Evolutionary conservation across 208 protist genomes (phyloP), one percentile per base, ranked within the genome.

Genomic region (Angomonas desouzai): DNA sequence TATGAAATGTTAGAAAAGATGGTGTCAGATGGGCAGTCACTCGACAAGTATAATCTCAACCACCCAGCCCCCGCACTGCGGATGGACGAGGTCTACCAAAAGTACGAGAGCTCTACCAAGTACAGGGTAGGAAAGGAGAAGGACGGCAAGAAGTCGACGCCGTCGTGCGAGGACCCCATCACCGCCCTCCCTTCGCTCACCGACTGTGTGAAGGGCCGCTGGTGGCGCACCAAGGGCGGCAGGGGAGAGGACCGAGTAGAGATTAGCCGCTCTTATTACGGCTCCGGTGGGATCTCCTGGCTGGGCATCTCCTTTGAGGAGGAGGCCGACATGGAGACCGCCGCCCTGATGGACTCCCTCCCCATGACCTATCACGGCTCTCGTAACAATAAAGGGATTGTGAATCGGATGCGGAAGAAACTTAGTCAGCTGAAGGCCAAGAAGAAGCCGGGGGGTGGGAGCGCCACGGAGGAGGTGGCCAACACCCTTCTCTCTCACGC

Each of bases 211-310:
- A 63, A 40, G n/a, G 73, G 82, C 16, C 57, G 62, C 55, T 89
- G 83, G 79, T 89, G 78, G 77, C 68, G 66, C 58, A 76, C 67
- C 29, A 61, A 53, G 30, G 75, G 75, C 48, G 77, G 82, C 45
- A 68, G 73, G 61, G 83, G 79, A 43, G 83, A 90, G 36, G 85
- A 92, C 57, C 74, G 78, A 56, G 85, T 94, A 3, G 81, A 92
- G 68, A 72, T 92, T 36, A 94, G 81, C 60, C 68, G 72, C 3
- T 79, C 80, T 23, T 94, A 94, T 68, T 70, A 67, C 59, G 77
- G 56, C 55, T 86, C 79, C 18, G 68, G 74, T 16, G 77, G 68
- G 45, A 78, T 71, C 51, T 81, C 80, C 23, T 94, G 89, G 85
- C 75, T 94, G 9, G 81, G 81, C 23, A 70, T 64, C 36, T 69